Evolutionary conservation across 306 rosid genomes (phyloP).

Genomic region (Astragalus glycyphyllos): DNA sequence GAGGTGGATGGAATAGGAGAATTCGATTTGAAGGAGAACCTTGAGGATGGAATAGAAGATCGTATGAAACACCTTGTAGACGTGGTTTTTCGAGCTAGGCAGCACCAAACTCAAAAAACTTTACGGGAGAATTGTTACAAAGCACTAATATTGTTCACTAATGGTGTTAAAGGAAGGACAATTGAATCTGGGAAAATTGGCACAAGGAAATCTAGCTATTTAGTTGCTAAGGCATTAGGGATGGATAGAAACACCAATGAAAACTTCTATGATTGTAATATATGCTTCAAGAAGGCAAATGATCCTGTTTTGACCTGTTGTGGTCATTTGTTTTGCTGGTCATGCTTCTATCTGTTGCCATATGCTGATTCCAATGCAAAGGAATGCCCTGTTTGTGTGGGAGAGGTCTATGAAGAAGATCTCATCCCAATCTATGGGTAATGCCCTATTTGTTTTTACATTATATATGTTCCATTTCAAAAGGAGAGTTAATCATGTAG

Average conservation of each 20-base stretch:
- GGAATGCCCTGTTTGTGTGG: constrained; percentile 78
- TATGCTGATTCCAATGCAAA: constrained; percentile 55
- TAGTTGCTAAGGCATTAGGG: constrained; percentile 66
- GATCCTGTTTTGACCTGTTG: constrained; percentile 85
- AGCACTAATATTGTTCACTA: constrained; percentile 27
- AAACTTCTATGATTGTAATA: constrained; percentile 61
- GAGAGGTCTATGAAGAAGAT: constrained; percentile 65
- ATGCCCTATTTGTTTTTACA: constrained; percentile 40
- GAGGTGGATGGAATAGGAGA: not conserved
- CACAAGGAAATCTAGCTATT: constrained; percentile 42
- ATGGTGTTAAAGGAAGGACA: constrained; percentile 34
- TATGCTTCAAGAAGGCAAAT: constrained; percentile 61
- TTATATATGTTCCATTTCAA: constrained; percentile 37
- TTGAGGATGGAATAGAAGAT: constrained; percentile 58
- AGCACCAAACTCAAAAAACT: constrained; percentile 53
- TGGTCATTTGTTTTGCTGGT: constrained; percentile 94
- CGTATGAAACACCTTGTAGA: constrained; percentile 67
- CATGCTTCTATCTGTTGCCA: constrained; percentile 67
- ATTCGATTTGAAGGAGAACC: constrained; percentile 63
- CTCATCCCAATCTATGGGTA: constrained; percentile 71
- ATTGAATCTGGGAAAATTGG: constrained; percentile 14
- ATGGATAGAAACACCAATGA: constrained; percentile 36
- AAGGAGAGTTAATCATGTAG: constrained; percentile 14
- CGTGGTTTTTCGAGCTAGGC: constrained; percentile 55
- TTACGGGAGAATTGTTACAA: constrained; percentile 30